Percentiles rank a stretch among this genome's conserved stretches.
Evolutionary conservation across 257 asterid species (phyloP).

Genomic region (Solanum appendiculatum): DNA sequence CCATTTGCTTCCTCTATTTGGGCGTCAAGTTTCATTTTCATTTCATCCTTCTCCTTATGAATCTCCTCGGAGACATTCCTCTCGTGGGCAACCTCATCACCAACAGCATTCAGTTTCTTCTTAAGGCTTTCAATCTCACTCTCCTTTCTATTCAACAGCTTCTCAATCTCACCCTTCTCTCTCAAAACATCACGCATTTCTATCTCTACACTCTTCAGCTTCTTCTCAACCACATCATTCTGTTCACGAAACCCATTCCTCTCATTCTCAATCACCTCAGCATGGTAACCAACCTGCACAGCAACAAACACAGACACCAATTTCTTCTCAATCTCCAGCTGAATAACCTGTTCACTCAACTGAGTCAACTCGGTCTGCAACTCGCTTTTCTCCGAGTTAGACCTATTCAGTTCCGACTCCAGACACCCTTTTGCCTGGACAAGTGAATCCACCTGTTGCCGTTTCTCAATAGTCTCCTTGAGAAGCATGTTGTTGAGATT

Average conservation of each 20-base stretch:
- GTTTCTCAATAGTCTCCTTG: slow-evolving; percentile 54
- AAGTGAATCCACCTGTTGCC: slow-evolving; percentile 58
- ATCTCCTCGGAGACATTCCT: slow-evolving; percentile 20
- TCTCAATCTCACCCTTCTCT: slow-evolving; percentile 26
- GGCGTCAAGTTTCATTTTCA: slow-evolving; percentile 20
- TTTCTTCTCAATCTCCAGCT: slow-evolving; percentile 47
- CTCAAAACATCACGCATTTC: slow-evolving; percentile 23
- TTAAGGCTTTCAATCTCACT: slow-evolving; percentile 26
- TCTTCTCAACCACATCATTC: slow-evolving; percentile 1
- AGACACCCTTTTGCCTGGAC: slow-evolving; percentile 25
- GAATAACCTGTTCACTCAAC: slow-evolving; percentile 30
- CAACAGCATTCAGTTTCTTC: slow-evolving; percentile 22
- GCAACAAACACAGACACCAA: slow-evolving; percentile 37
- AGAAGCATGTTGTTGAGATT: slow-evolving; percentile 54
- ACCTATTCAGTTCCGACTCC: slow-evolving; percentile 37
- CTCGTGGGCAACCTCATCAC: slow-evolving; percentile 22
- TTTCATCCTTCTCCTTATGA: slow-evolving; percentile 39
- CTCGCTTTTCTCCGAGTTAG: slow-evolving; percentile 35
- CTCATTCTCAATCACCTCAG: slow-evolving; percentile 26
- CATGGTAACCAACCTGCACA: slow-evolving; percentile 25
- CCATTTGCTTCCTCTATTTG: slow-evolving; percentile 22
- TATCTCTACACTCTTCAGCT: slow-evolving; percentile 30
- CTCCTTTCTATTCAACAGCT: slow-evolving; percentile 20
- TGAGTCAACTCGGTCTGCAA: slow-evolving; percentile 34
- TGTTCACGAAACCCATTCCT: slow-evolving; percentile 2